phyloP scores from a whole-genome alignment of 2,329 filamentous ascomycete species.

The Pseudogymnoascus sp. region DNA sequence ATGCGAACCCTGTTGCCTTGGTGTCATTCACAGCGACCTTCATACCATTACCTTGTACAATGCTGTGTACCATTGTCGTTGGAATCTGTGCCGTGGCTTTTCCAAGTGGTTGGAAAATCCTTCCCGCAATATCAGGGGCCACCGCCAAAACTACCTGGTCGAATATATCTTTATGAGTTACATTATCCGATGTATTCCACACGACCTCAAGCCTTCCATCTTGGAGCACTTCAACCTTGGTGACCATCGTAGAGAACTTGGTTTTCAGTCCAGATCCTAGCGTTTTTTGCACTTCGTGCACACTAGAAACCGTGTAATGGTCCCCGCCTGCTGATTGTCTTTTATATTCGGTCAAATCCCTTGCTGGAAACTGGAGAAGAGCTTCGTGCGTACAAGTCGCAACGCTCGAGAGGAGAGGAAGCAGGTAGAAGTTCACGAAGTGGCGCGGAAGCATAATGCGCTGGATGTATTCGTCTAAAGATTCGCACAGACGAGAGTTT shows the following conservation, averaged over 20 bases:
- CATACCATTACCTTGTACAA: slow-evolving; percentile 35
- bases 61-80: slow-evolving; percentile 40
- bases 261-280: slow-evolving; percentile 37
- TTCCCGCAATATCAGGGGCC: slow-evolving; percentile 44
- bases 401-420: slow-evolving; percentile 48
- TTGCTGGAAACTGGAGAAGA: slow-evolving; percentile 45
- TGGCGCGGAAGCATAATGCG: slow-evolving; percentile 43
- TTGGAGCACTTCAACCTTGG: slow-evolving; percentile 27
- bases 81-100: slow-evolving; percentile 38
- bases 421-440: slow-evolving; percentile 43
- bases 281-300: slow-evolving; percentile 41
- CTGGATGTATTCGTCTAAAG: slow-evolving; percentile 41
- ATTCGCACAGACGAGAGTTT: slow-evolving; percentile 30
- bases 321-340: slow-evolving; percentile 38
- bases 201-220: slow-evolving; percentile 27
- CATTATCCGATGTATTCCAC: slow-evolving; percentile 26
- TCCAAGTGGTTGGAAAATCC: slow-evolving; percentile 39
- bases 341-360: slow-evolving; percentile 46
- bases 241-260: slow-evolving; percentile 35
- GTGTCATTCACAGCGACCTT: slow-evolving; percentile 19
- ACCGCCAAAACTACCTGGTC: slow-evolving; percentile 49
- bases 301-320: slow-evolving; percentile 46
- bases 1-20: slow-evolving; percentile 11
- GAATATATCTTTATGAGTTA: slow-evolving; percentile 33
- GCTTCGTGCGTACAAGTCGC: slow-evolving; percentile 47